phyloP scores from a whole-genome alignment of 805 yeast genomes.

The Saccharomycopsis malanga region DNA sequence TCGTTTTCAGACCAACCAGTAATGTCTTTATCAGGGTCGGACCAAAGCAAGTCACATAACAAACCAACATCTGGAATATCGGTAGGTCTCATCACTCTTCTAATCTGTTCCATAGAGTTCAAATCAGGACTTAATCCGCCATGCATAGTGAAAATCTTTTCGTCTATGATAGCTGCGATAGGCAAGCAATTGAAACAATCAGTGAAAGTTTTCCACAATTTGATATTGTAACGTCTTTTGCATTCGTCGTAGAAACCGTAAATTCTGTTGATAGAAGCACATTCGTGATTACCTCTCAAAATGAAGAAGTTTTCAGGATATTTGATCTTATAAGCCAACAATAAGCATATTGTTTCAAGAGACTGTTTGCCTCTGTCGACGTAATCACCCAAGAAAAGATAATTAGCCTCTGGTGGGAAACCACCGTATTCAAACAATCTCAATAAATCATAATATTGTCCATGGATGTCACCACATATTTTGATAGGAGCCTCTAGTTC shows the following conservation, averaged over 20 bases:
- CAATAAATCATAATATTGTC: slow-evolving; percentile 92
- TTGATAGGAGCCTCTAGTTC: slow-evolving; percentile 97
- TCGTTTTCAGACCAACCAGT: slow-evolving; percentile 99
- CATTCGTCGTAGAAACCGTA: slow-evolving; percentile 99
- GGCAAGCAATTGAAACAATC: slow-evolving; percentile 98
- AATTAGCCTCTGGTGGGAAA: slow-evolving; percentile 97
- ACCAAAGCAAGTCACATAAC: slow-evolving; percentile 94
- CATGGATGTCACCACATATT: slow-evolving; percentile 97
- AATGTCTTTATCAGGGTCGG: slow-evolving; percentile 97
- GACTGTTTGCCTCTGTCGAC: slow-evolving; percentile 99
- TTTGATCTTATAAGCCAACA: slow-evolving; percentile 93
- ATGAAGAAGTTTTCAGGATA: slow-evolving; percentile 97
- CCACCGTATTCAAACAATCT: slow-evolving; percentile 98
- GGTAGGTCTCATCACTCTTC: slow-evolving; percentile 98
- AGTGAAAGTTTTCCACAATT: slow-evolving; percentile 97
- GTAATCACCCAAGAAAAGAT: slow-evolving; percentile 91
- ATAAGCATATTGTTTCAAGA: slow-evolving; percentile 87
- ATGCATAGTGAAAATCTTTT: slow-evolving; percentile 97
- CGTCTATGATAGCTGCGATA: slow-evolving; percentile 96
- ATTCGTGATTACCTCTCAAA: slow-evolving; percentile 96
- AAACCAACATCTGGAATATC: slow-evolving; percentile 98
- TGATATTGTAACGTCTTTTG: slow-evolving; percentile 95
- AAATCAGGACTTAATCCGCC: slow-evolving; percentile 97
- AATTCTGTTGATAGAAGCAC: slow-evolving; percentile 96
- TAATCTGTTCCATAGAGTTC: slow-evolving; percentile 96